phyloP scores from a whole-genome alignment of 768 basidiomycete genomes.

The Suillus tomentosus region DNA sequence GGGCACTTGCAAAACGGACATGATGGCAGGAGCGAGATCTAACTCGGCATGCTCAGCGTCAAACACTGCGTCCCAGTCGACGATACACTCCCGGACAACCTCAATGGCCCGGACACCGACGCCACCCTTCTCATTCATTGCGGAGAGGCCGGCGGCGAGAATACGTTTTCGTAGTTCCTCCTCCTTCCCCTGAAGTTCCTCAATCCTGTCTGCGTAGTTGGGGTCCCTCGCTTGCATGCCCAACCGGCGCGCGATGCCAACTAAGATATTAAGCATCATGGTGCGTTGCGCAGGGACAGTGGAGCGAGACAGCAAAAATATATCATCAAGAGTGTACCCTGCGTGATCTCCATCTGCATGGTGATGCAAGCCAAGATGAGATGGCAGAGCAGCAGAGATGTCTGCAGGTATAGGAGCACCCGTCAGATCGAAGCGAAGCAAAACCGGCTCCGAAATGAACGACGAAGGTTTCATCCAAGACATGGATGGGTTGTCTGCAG shows the following conservation, averaged over 20 bases:
- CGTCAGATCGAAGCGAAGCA: slow-evolving; percentile 73
- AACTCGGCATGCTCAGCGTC: slow-evolving; percentile 48
- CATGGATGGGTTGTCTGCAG: slow-evolving; percentile 69
- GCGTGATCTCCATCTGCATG: slow-evolving; percentile 78
- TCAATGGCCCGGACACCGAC: slow-evolving; percentile 70
- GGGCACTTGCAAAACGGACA: slow-evolving; percentile 33
- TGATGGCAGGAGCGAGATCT: slow-evolving; percentile 19
- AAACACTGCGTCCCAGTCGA: slow-evolving; percentile 53
- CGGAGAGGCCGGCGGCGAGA: slow-evolving; percentile 66
- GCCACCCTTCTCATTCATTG: slow-evolving; percentile 63
- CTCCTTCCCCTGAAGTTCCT: slow-evolving; percentile 34
- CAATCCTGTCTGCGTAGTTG: slow-evolving; percentile 1
- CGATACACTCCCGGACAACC: slow-evolving; percentile 72
- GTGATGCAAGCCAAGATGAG: slow-evolving; percentile 88
- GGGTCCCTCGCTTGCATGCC: slow-evolving; percentile 19
- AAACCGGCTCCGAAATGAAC: slow-evolving; percentile 21
- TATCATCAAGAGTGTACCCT: slow-evolving; percentile 87
- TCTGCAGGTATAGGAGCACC: slow-evolving; percentile 66
- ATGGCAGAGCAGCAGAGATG: slow-evolving; percentile 62
- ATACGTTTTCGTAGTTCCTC: slow-evolving; percentile 58
- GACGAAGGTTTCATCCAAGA: slow-evolving; percentile 66
- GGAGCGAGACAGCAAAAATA: slow-evolving; percentile 77
- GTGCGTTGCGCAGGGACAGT: slow-evolving; percentile 84
- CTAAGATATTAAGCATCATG: slow-evolving; percentile 75
- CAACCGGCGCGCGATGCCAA: slow-evolving; percentile 50